Base-by-base conservation (phyloP, 768 basidiomycete species). In the Hygrocybe coccinea region DNA sequence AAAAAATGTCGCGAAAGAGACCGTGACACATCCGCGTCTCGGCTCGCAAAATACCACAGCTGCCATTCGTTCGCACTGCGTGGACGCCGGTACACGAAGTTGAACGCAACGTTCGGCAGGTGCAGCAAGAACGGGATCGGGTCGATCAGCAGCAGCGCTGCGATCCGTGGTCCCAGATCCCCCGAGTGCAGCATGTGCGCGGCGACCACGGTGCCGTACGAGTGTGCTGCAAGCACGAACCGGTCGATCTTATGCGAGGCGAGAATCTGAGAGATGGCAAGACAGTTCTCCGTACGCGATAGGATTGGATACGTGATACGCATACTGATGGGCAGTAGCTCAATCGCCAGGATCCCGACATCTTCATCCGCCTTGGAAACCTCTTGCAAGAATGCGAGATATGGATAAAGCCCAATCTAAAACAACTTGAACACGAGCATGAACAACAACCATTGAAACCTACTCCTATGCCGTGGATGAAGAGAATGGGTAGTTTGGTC, bases 381-480 rank as follows among this genome's bases (percentile, higher is more conserved):
- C 22, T 80, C 79, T 2, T 65, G 65, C 50, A 87, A 60, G 59
- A 87, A 82, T 2, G 73, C 64, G 1, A 74, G 44, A 56, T 87
- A 87, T 0, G 84, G 79, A 63, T 73, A 78, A 39, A 86, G 67
- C 33, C 86, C 86, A 53, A 87, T 83, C 84, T 85, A 57, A 21
- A 2, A 4, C 17, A 50, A 48, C 21, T 19, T 33, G 3, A 49
- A 7, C 56, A 43, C 19, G 25, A 24, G 21, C 19, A 36, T 9
- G 15, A 37, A 2, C 39, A 41, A 34, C 12, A 34, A 54, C 38
- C 35, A 33, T 22, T 12, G 56, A 38, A 14, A 69, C 77, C 2
- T 67, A 85, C 82, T 9, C 85, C 86, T n/a, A 86, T 80, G 9
- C 85, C 86, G 53, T 87, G 85, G 1, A 87, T 60, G 61, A 87